These are phyloP conservation scores for Fraxinus velutina DNA, from an alignment of 305 asterid species.

Conservation along the genomic window DNA sequence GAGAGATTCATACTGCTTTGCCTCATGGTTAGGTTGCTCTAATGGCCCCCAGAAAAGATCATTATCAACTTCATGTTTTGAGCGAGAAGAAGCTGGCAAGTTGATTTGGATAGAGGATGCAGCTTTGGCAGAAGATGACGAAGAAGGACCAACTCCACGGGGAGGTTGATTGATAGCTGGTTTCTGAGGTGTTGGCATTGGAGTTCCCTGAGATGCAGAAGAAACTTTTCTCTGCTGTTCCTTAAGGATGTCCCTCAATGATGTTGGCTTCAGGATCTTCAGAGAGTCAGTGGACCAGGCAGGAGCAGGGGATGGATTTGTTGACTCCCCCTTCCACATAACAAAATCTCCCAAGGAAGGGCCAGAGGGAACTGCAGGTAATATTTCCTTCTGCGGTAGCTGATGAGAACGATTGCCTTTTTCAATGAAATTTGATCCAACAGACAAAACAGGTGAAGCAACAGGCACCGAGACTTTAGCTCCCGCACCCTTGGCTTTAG, in stretches of 20 bases:
- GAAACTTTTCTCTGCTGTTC: slow-evolving; percentile 61
- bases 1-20: slow-evolving; percentile 50
- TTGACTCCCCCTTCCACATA: slow-evolving; percentile 68
- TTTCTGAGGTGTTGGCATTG: slow-evolving; percentile 52
- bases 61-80: slow-evolving; percentile 58
- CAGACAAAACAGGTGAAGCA: slow-evolving; percentile 34
- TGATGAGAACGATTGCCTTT: slow-evolving; percentile 52
- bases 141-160: slow-evolving; percentile 49
- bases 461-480: slow-evolving; percentile 37
- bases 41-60: slow-evolving; percentile 83
- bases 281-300: slow-evolving; percentile 74
- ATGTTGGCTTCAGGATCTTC: slow-evolving; percentile 54
- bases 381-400: slow-evolving; percentile 53
- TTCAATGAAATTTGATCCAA: slow-evolving; percentile 51
- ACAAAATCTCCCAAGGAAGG: slow-evolving; percentile 87
- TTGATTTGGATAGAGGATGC: slow-evolving; percentile 42
- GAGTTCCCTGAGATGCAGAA: slow-evolving; percentile 40
- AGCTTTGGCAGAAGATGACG: slow-evolving; percentile 55
- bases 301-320: slow-evolving; percentile 56
- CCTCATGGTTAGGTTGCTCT: slow-evolving; percentile 61
- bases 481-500: slow-evolving; percentile 61
- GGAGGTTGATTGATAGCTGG: slow-evolving; percentile 43
- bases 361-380: slow-evolving; percentile 65
- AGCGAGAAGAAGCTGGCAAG: slow-evolving; percentile 29
- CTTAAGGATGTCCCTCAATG: slow-evolving; percentile 75